phyloP scores from a whole-genome alignment of 306 rosid species.

The Prunus mira region DNA sequence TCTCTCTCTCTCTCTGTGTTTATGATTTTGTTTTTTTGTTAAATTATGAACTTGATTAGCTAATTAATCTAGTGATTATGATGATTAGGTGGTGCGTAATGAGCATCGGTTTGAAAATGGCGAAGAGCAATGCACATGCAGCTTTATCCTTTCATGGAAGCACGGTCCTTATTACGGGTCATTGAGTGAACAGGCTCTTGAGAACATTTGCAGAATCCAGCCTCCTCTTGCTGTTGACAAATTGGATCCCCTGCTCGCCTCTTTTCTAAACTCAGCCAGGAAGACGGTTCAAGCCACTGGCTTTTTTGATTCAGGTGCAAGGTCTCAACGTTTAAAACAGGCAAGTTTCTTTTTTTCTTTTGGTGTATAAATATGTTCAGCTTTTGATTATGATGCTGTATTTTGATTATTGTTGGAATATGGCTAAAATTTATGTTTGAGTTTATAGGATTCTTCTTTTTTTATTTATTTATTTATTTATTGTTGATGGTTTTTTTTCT shows the following conservation, averaged over 20 bases:
- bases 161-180: constrained; percentile 56
- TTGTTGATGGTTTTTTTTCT: neutral
- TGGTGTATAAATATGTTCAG: neutral
- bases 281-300: constrained; percentile 22
- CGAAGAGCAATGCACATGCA: constrained; percentile 57
- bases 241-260: constrained; percentile 39
- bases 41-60: neutral
- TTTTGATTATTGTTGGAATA: neutral
- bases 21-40: neutral
- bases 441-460: neutral
- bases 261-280: constrained; percentile 40
- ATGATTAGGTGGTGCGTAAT: constrained; percentile 40
- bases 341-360: constrained; percentile 19
- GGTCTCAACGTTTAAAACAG: constrained; percentile 29
- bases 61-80: constrained; percentile 5
- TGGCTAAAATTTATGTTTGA: neutral
- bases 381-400: neutral
- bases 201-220: constrained; percentile 46
- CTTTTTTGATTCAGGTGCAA: neutral
- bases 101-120: constrained; percentile 39
- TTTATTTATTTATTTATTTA: neutral
- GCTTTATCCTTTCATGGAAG: constrained; percentile 49
- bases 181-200: constrained; percentile 28
- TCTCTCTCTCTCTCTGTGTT: neutral
- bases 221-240: constrained; percentile 9